Conservation (phyloP, 2,329 filamentous ascomycete species). For the Xylariaceae sp. region DNA sequence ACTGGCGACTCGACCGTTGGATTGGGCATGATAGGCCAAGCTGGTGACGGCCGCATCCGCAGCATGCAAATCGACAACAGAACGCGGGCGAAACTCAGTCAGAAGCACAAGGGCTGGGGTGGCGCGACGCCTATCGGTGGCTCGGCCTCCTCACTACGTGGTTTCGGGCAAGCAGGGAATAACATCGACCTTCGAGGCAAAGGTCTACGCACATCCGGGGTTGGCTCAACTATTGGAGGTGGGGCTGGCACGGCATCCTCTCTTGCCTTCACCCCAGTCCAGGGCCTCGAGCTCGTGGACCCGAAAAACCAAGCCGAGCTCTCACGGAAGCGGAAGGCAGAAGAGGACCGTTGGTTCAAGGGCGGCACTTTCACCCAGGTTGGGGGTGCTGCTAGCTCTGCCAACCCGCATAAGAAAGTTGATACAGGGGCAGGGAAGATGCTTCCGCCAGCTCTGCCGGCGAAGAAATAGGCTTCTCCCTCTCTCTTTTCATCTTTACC, state of each 20-base stretch:
- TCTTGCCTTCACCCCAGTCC: slow-evolving; percentile 89
- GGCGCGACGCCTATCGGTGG: slow-evolving; percentile 63
- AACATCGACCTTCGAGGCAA: slow-evolving; percentile 72
- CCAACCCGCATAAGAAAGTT: slow-evolving; percentile 65
- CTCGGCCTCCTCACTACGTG: slow-evolving; percentile 76
- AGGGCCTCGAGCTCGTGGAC: slow-evolving; percentile 92
- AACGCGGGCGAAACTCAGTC: slow-evolving; percentile 87
- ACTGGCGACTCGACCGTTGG: slow-evolving; percentile 81
- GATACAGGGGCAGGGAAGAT: slow-evolving; percentile 61
- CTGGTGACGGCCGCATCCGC: slow-evolving; percentile 85
- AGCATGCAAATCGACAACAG: slow-evolving; percentile 87
- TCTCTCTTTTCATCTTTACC: too few species aligned
- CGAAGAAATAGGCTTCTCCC: slow-evolving; percentile 22
- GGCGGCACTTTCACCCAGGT: slow-evolving; percentile 95
- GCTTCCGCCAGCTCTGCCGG: slow-evolving; percentile 29
- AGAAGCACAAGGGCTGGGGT: slow-evolving; percentile 96
- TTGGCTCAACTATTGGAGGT: slow-evolving; percentile 67
- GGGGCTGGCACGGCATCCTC: slow-evolving; percentile 77
- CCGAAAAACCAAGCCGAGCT: slow-evolving; percentile 87
- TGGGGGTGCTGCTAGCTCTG: slow-evolving; percentile 34
- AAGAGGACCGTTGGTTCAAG: slow-evolving; percentile 96
- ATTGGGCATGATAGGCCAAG: slow-evolving; percentile 90
- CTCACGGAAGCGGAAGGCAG: slow-evolving; percentile 85
- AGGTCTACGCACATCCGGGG: slow-evolving; percentile 77
- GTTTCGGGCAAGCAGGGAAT: slow-evolving; percentile 65